Conservation (phyloP, 805 yeast genomes). For the Wickerhamiella allomyrinae region DNA sequence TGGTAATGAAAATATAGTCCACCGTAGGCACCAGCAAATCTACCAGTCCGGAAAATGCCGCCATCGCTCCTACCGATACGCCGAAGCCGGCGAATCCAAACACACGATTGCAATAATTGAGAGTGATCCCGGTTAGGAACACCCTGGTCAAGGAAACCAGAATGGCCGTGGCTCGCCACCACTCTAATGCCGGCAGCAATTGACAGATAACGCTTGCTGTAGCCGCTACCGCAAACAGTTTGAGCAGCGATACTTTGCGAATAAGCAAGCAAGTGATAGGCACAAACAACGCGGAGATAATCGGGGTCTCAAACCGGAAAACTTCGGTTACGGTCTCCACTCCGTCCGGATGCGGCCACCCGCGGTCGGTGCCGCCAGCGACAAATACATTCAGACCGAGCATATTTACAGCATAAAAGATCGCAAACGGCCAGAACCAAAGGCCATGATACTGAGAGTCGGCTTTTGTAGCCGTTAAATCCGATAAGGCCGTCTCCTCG, state of each 20-base stretch:
- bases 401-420: not conserved
- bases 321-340: not conserved
- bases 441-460: not conserved
- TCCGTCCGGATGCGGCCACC: constrained; percentile 1
- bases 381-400: constrained; percentile 1
- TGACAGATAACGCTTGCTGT: not conserved
- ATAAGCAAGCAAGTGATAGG: not conserved
- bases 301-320: not conserved
- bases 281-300: constrained; percentile 1
- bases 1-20: constrained; percentile 4
- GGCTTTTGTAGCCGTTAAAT: not conserved
- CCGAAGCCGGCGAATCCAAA: constrained; percentile 7
- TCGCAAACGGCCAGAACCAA: constrained; percentile 5
- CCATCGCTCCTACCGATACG: not conserved
- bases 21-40: constrained; percentile 5
- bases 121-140: not conserved
- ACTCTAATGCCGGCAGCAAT: not conserved
- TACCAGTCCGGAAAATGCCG: constrained; percentile 1
- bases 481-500: not conserved
- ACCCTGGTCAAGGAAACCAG: constrained; percentile 2
- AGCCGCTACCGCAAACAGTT: not conserved
- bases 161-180: not conserved
- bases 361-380: constrained; percentile 6
- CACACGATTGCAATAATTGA: constrained; percentile 2
- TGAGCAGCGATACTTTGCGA: not conserved